Evolutionary conservation across 2,329 filamentous ascomycete species (phyloP), one percentile per base, ranked within the genome.

Genomic region (Aspergillus fijiensis): DNA sequence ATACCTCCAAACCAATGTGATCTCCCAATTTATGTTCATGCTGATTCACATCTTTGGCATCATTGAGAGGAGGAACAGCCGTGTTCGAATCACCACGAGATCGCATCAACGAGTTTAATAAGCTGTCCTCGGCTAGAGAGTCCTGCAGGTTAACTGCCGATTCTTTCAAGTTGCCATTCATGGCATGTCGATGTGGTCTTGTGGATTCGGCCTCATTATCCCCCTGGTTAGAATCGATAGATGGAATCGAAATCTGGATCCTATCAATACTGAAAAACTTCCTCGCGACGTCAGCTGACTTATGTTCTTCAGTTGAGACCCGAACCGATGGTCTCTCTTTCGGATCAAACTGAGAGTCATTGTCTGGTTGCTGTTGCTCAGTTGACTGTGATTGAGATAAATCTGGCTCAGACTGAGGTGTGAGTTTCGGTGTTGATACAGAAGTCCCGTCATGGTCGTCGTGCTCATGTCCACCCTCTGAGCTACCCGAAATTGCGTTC

Each of bases 161-260:
- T 21, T 68, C 65, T 33, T 66, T 67, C 39, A 68, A 59, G 21
- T 67, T 63, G 29, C 60, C 61, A 29, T 64, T 65, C 50, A 55
- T 39, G n/a, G 49, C 60, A 25, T 64, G 61, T 6, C 58, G 47
- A 19, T 66, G 53, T 14, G 59, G 25, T 31, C 51, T 58, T 9
- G 62, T 35, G 25, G 63, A 51, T n/a, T 49, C n/a, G 5, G 60
- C 39, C 0, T 65, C 59, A 16, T 23, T 9, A 47, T 65, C 58
- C 35, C 61, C 63, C 4, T 60, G 58, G 1, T 62, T 51, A 45
- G 39, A 45, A 16, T 62, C 51, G 23, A 62, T 53, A 5, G 73
- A 72, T 10, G 77, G 74, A 25, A 79, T 57, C 73, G 75, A 78
- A 35, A 78, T 59, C 9, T 66, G 64, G 33, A 78, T 62, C 51